Conservation (phyloP, 768 basidiomycete genomes). For the Sistotremastrum suecicum region DNA sequence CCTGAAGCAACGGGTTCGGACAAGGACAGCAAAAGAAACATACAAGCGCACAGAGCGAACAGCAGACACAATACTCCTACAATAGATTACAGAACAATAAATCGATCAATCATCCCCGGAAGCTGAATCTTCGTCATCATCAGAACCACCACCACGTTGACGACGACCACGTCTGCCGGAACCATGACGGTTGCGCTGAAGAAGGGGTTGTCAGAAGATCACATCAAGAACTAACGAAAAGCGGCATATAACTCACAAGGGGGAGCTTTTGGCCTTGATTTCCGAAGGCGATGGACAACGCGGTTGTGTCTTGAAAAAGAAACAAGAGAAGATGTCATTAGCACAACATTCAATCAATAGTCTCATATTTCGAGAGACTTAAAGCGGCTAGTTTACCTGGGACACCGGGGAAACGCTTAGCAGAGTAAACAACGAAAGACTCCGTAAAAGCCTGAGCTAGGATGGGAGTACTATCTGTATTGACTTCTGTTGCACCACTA, state of each 20-base stretch:
- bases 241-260: conserved; percentile 38
- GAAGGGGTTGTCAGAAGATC: conserved; percentile 7
- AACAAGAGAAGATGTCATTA: conserved; percentile 9
- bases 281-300: conserved; percentile 76
- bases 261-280: conserved; percentile 86
- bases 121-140: conserved; percentile 52
- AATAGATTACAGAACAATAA: too few relatives aligned
- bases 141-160: conserved; percentile 45
- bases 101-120: too few relatives aligned
- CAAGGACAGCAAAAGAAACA: too few relatives aligned
- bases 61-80: too few relatives aligned
- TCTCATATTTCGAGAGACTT: background rate
- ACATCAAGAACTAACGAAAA: conserved; percentile 10
- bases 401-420: conserved; percentile 91
- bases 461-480: conserved; percentile 58
- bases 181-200: conserved; percentile 70
- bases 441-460: conserved; percentile 77
- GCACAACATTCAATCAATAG: background rate
- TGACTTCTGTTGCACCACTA: conserved; percentile 45
- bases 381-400: conserved; percentile 37
- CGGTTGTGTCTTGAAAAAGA: conserved; percentile 56
- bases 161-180: conserved; percentile 45
- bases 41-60: too few relatives aligned
- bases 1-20: too few relatives aligned
- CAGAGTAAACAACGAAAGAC: conserved; percentile 76